Evolutionary conservation across 768 basidiomycete species (phyloP), one percentile per base, ranked within the genome.

Genomic region (Rhizopogon rudus): DNA sequence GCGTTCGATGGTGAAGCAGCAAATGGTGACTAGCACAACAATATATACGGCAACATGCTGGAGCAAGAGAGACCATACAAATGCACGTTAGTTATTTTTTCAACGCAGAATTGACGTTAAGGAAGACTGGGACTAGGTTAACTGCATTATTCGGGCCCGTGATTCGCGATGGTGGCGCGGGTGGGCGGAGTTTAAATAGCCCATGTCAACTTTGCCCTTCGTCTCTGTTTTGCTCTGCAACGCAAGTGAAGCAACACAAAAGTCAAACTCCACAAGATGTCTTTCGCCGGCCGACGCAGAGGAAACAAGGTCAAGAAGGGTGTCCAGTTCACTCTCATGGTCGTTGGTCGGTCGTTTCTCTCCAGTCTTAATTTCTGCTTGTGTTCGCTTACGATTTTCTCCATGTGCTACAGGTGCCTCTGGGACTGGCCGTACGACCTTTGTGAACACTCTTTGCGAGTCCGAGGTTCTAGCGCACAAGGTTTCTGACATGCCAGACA

Each of bases 401-500:
- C 41, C 44, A 48, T 52, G 44, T 53, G 51, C 56, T 40, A 29
- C 63, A 98, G 96, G 96, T 77, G 91, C 94, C 56, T 97, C 94
- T 73, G 96, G 96, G 44, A 96, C 94, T 51, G 94, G 94, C 58
- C 90, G 94, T 55, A 98, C 96, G 55, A 99, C 96, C 55, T 98
- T 99, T 66, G 93, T 99, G 70, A 99, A 99, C 80, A 99, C 97
- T 49, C 91, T 99, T 56, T 96, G 94, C 79, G 96, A 99, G 77
- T 87, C 88, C 37, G 91, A 94, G 63, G 93, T 98, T 20, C 78
- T 98, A 50, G 67, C 80, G 5, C 95, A 98, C 80, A 93, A 94
- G 73, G 77, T 91, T 49, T 84, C 82, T 57, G 90, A 92, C 67
- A 81, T 81, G 60, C 90, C 95, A 10, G 87, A 89, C 63, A 81